These are phyloP conservation scores for Aegle marmelos DNA, from an alignment of 345 rosid species.

Conservation along the genomic window DNA sequence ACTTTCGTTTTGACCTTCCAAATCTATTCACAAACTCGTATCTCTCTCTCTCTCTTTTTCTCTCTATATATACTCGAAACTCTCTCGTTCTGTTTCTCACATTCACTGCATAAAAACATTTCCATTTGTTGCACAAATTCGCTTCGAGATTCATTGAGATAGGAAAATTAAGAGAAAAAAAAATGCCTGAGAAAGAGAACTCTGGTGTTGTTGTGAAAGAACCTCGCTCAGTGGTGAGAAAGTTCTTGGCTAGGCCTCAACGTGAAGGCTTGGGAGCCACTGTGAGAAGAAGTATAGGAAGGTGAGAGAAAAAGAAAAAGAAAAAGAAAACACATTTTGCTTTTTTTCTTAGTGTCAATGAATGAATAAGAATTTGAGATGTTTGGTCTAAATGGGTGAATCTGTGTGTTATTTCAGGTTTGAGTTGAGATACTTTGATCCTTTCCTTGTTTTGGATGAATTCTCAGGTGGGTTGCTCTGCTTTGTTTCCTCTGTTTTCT, in stretches of 20 bases:
- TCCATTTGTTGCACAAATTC: neutral
- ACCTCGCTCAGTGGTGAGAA: constrained; percentile 58
- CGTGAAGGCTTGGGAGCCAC: constrained; percentile 85
- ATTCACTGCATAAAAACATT: neutral
- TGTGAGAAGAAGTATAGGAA: constrained; percentile 93
- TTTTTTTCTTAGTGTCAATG: neutral
- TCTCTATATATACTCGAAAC: constrained; percentile 17
- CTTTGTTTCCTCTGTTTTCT: neutral
- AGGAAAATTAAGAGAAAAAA: neutral
- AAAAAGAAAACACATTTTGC: neutral
- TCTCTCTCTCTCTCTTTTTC: neutral
- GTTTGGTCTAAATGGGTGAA: constrained; percentile 16
- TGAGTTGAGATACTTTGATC: constrained; percentile 83
- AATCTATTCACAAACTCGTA: neutral
- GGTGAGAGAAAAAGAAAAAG: constrained; percentile 29
- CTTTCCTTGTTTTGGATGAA: constrained; percentile 81
- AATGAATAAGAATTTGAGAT: neutral
- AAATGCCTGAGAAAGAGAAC: constrained; percentile 31
- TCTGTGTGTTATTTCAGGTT: constrained; percentile 40
- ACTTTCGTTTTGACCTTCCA: constrained; percentile 41
- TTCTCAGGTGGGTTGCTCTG: constrained; percentile 61
- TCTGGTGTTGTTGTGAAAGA: constrained; percentile 26
- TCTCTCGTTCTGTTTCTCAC: neutral
- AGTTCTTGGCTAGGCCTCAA: constrained; percentile 84
- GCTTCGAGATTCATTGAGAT: neutral